phyloP scores from a whole-genome alignment of 352 stramenopile species.

The Pythium periplocum region DNA sequence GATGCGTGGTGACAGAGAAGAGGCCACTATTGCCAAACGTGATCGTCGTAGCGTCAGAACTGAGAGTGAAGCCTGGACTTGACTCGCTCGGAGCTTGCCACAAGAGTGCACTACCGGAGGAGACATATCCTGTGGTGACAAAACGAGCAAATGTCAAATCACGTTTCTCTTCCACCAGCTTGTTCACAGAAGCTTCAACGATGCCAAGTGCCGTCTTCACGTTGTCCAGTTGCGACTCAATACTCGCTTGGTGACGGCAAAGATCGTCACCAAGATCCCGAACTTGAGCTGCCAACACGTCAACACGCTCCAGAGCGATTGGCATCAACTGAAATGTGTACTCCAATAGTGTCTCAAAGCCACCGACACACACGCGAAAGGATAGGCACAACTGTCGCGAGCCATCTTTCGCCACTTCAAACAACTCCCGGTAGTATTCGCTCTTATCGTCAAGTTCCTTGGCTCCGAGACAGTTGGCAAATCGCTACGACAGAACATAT shows the following conservation, averaged over 20 bases:
- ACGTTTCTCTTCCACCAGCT: too few relatives aligned
- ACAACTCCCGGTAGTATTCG: too few relatives aligned
- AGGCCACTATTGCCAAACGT: not conserved
- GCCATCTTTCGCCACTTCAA: not conserved
- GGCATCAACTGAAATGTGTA: slow-evolving; percentile 10
- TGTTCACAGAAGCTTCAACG: not conserved
- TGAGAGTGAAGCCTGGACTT: too few relatives aligned
- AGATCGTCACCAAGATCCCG: slow-evolving; percentile 6
- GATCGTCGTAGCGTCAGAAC: too few relatives aligned
- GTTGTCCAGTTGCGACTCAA: not conserved
- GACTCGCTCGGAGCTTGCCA: too few relatives aligned
- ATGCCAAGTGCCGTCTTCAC: too few relatives aligned
- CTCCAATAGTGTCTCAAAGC: not conserved
- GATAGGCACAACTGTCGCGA: not conserved
- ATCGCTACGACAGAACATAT: not conserved
- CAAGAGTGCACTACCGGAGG: too few relatives aligned
- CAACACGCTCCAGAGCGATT: slow-evolving; percentile 4
- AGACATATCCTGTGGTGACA: too few relatives aligned
- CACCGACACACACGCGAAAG: not conserved
- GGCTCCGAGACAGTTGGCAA: too few relatives aligned
- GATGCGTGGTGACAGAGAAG: slow-evolving; percentile 4
- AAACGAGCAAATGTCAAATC: too few relatives aligned
- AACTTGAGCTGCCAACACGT: slow-evolving; percentile 10
- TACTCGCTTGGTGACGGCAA: too few relatives aligned
- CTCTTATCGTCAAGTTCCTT: too few relatives aligned